Conservation (phyloP, 73 alveolate genomes). For the Tetrahymena elliotti region DNA sequence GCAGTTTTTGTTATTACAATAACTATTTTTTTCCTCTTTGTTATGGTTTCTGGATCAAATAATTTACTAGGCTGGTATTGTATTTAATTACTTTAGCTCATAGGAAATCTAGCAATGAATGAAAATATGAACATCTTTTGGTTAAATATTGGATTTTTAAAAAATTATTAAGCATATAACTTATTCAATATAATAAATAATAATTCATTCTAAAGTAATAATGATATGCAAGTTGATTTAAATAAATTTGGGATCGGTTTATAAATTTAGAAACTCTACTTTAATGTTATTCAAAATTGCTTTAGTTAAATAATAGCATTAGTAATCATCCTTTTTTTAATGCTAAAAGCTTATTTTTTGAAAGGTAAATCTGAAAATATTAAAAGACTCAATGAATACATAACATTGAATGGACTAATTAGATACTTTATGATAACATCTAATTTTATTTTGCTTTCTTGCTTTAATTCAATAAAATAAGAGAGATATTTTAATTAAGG, state of each 20-base stretch:
- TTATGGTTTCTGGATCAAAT: neutral
- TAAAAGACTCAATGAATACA: neutral
- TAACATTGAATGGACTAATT: neutral
- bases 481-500: neutral
- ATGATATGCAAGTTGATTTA: neutral
- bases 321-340: neutral
- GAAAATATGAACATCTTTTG: neutral
- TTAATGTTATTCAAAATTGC: neutral
- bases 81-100: neutral
- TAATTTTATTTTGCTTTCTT: too few species aligned
- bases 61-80: neutral
- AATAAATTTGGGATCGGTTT: neutral
- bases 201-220: neutral
- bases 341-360: neutral
- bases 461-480: neutral
- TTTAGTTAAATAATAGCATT: neutral
- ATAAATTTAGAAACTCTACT: too few species aligned
- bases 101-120: neutral
- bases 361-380: neutral
- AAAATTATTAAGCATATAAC: neutral
- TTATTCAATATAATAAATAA: too few species aligned
- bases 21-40: too few species aligned
- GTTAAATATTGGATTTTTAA: neutral
- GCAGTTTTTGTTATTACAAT: neutral
- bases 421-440: neutral